Evolutionary conservation across 768 basidiomycete species (phyloP), one percentile per base, ranked within the genome.

Genomic region (Phallus indusiatus): DNA sequence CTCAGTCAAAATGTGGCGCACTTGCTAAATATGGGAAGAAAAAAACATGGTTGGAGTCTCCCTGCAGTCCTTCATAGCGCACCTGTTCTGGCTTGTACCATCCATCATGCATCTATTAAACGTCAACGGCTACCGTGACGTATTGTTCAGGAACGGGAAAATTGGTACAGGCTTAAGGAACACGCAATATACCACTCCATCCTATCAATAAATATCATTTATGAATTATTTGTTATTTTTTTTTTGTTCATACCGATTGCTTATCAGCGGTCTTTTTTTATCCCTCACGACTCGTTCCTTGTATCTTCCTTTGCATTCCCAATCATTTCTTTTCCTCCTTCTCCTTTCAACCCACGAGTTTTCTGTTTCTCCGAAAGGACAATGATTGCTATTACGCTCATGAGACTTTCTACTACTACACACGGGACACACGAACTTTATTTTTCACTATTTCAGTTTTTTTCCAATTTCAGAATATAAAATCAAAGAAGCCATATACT

Each of bases 1-100:
- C 35, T 64, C 61, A n/a, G 66, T 74, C 60, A 71, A 73, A 65
- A 69, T 74, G 68, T 71, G 69, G 69, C 59, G 66, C 59, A 65
- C 62, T 7, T 64, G 63, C 46, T 69, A 67, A 53, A 36, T 51
- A 4, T 51, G 50, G 21, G 10, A 33, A 51, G 18, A 28, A 7
- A 28, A 28, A 28, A 28, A 28, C 28, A 12, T 51, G 14, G 50
- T 22, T 17, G 7, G 5, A 20, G 20, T 12, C 21, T 17, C 7
- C 12, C 21, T 17, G 7, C 50, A 20, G 20, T 12, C 21, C 50
- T 28, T 20, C 21, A 33, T 51, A 51, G 12, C 42, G 12, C 42
- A 42, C 42, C 12, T 42, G 42, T 5, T 42, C 42, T 42, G 42
- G 42, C 28, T 7, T 7, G 28, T 28, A 42, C 42, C 50, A 14